phyloP scores from a whole-genome alignment of 2,329 filamentous ascomycete species.

The Penicillium carneum region DNA sequence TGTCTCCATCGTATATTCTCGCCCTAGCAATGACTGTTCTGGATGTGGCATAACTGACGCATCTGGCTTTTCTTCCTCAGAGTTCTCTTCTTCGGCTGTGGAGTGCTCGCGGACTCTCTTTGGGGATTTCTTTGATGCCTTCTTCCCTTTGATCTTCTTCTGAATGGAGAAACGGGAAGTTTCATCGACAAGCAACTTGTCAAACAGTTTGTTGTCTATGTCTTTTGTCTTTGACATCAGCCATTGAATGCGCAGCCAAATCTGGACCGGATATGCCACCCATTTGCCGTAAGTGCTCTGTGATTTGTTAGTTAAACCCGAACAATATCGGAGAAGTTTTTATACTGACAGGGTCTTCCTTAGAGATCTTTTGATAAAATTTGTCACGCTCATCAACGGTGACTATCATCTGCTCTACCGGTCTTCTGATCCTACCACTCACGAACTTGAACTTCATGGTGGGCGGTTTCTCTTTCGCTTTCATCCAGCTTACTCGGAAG shows the following conservation, averaged over 20 bases:
- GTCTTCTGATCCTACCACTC: neutral
- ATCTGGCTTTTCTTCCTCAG: neutral
- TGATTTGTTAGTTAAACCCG: constrained; percentile 2
- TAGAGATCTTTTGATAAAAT: neutral
- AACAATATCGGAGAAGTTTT: neutral
- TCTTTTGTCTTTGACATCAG: neutral
- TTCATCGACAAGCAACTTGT: neutral
- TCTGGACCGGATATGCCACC: constrained; percentile 9
- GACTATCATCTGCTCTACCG: constrained; percentile 3
- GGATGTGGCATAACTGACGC: neutral
- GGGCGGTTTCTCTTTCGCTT: neutral
- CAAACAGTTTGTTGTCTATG: neutral
- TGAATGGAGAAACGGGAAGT: constrained; percentile 1
- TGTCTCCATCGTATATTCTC: neutral
- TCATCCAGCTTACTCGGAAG: constrained; percentile 16
- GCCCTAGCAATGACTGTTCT: neutral
- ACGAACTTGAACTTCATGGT: constrained; percentile 9
- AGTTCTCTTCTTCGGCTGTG: neutral
- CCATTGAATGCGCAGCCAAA: constrained; percentile 14
- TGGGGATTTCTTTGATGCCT: neutral
- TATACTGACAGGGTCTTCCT: constrained; percentile 4
- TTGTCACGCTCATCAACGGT: neutral
- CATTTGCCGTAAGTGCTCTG: constrained; percentile 12
- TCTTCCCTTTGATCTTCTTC: constrained; percentile 14
- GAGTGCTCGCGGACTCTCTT: neutral